phyloP scores from a whole-genome alignment of 306 rosid genomes.

The Ceratonia siliqua region DNA sequence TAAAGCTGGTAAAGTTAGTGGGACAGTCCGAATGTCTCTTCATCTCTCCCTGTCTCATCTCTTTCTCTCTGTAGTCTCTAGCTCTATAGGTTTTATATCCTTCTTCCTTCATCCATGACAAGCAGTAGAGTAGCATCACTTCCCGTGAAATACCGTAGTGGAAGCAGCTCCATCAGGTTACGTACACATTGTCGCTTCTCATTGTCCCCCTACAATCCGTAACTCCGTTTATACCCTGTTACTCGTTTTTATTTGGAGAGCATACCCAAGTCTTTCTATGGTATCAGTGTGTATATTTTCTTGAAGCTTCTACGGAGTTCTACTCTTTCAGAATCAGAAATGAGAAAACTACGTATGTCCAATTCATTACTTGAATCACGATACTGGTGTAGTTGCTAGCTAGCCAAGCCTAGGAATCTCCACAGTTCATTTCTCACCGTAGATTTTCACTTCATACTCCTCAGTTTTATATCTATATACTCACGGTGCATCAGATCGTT shows the following conservation, averaged over 20 bases:
- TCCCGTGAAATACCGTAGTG: conserved; percentile 41
- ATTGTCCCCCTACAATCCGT: conserved; percentile 37
- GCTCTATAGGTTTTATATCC: not conserved
- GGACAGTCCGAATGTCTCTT: conserved; percentile 98
- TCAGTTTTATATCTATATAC: not conserved
- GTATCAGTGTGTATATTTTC: not conserved
- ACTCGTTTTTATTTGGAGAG: not conserved
- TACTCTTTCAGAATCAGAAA: not conserved
- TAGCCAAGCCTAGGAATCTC: conserved; percentile 31
- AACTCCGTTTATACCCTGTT: not conserved
- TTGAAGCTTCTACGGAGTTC: not conserved
- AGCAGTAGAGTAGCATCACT: conserved; percentile 40
- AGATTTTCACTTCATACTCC: conserved; percentile 20
- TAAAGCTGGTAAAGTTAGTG: conserved; percentile 76
- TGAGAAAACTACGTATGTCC: not conserved
- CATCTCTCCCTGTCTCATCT: conserved; percentile 6
- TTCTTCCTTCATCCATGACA: conserved; percentile 21
- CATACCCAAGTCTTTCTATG: too few species aligned
- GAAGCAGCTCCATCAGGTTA: conserved; percentile 37
- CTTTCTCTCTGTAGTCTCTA: conserved; percentile 21
- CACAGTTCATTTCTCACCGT: not conserved
- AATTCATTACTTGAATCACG: too few species aligned
- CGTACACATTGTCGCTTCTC: conserved; percentile 47
- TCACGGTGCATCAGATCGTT: conserved; percentile 15
- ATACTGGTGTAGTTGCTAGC: not conserved